phyloP scores from a whole-genome alignment of 1,139 yeast species.

The Hansenula anomala region DNA sequence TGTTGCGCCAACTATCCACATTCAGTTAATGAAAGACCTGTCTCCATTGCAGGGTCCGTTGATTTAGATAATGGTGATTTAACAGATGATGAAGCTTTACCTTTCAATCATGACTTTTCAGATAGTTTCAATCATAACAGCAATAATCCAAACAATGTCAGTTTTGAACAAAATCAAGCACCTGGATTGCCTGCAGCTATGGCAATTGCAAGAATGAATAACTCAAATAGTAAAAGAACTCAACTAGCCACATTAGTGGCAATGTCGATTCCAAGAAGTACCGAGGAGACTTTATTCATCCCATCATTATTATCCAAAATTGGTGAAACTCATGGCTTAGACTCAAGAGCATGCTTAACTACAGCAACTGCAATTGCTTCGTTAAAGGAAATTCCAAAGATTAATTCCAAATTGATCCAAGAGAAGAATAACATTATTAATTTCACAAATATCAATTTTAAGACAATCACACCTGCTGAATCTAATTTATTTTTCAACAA shows the following conservation, averaged over 20 bases:
- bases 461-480: conserved; percentile 31
- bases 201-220: conserved; percentile 41
- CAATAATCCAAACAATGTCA: conserved; percentile 18
- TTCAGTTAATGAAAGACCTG: conserved; percentile 57
- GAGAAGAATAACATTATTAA: conserved; percentile 24
- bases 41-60: conserved; percentile 55
- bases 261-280: conserved; percentile 67
- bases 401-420: conserved; percentile 17
- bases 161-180: conserved; percentile 60
- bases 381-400: conserved; percentile 44
- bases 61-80: conserved; percentile 39
- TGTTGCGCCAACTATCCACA: conserved; percentile 51
- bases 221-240: conserved; percentile 37
- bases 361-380: conserved; percentile 70
- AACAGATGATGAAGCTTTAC: conserved; percentile 44
- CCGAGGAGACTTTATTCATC: conserved; percentile 70
- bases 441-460: conserved; percentile 30
- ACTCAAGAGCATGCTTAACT: conserved; percentile 59
- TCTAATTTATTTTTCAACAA: conserved; percentile 40
- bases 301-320: conserved; percentile 67
- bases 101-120: conserved; percentile 9
- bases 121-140: conserved; percentile 2
- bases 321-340: conserved; percentile 65
- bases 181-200: conserved; percentile 76
- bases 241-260: conserved; percentile 66